Percentiles rank a stretch among this genome's conserved stretches.
Conservation (phyloP, 495 filamentous ascomycete genomes). For the Bacidia rubella region DNA sequence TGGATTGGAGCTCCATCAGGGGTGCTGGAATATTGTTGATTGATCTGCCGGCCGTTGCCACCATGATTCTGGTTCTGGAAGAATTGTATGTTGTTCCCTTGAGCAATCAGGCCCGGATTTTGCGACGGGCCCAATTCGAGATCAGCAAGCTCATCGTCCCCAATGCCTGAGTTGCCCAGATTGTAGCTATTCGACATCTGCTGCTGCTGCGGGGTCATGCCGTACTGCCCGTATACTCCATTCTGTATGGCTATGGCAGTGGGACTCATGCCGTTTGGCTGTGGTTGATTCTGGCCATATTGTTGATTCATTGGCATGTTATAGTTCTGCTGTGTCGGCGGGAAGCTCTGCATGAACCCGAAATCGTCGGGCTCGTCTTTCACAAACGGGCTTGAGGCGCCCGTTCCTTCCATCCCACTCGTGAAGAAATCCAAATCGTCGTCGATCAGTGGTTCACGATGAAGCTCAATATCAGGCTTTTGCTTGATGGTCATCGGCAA, state of each 20-base stretch:
- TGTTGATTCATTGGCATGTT: conserved; percentile 49
- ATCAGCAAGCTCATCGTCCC: conserved; percentile 40
- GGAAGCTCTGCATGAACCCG: conserved; percentile 37
- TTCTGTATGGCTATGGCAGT: conserved; percentile 66
- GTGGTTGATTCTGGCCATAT: conserved; percentile 39
- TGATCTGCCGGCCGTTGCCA: conserved; percentile 41
- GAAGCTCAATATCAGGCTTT: conserved; percentile 25
- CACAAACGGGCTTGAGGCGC: conserved; percentile 50
- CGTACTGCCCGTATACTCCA: conserved; percentile 31
- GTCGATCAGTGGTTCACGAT: conserved; percentile 23
- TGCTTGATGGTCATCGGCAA: conserved; percentile 19
- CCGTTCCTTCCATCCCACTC: conserved; percentile 30
- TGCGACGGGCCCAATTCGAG: conserved; percentile 33
- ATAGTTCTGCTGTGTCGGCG: conserved; percentile 45
- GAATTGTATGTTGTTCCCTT: conserved; percentile 30
- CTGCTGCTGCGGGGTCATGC: conserved; percentile 37
- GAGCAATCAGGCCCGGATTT: conserved; percentile 11
- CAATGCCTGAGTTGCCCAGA: conserved; percentile 40
- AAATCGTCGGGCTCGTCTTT: conserved; percentile 66
- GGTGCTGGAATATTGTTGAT: conserved; percentile 67
- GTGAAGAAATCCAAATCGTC: conserved; percentile 27
- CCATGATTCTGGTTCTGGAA: conserved; percentile 32
- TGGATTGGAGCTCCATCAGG: conserved; percentile 79
- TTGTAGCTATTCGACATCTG: conserved; percentile 39
- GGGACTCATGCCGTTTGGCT: conserved; percentile 56